Evolutionary conservation across 768 basidiomycete genomes (phyloP), one percentile per base, ranked within the genome.

Genomic region (Agaricus blazei): DNA sequence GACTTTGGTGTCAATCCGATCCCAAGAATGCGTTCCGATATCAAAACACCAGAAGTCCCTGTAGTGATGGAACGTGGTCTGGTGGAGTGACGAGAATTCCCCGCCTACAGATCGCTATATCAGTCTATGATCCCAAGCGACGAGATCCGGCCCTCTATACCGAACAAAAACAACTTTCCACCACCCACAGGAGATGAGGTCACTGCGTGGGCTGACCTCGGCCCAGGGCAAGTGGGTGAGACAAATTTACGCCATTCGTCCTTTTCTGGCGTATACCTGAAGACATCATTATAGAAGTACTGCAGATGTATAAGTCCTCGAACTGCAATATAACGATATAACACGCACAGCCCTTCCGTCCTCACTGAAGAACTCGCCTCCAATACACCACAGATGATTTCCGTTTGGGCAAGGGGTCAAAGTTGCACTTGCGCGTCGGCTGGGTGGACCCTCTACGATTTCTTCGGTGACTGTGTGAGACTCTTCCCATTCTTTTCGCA

Each of bases 181-280:
- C 93, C 93, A n/a, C 82, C 85, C 1, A 79, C 78, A 0, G 90
- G 83, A 2, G 83, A 82, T 0, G 82, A 81, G 24, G 85, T 87
- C 4, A 90, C 83, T 9, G 89, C 88, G 67, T 96, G 93, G 0
- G 93, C 93, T 8, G 87, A 90, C 41, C 93, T 79, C 2, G 93
- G 93, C 2, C 90, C 90, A 0, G 94, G 94, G 60, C 88, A 90
- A 0, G 86, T 91, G 11, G 83, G 86, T 0, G 89, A 91, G 27
- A 92, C 76, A 59, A 91, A 94, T 62, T 82, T 84, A 9, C 88
- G 79, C 93, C 93, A 96, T 75, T 96, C 93, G 62, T 94, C 85
- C 83, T 92, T 92, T 37, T 91, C 90, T 0, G 92, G 89, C 0
- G 85, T 79, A 68, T 95, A 95, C 23, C 93, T 77, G 67, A 87